These are phyloP conservation scores for Plasmopara muralis DNA, from an alignment of 352 stramenopile genomes.

Conservation along the genomic window DNA sequence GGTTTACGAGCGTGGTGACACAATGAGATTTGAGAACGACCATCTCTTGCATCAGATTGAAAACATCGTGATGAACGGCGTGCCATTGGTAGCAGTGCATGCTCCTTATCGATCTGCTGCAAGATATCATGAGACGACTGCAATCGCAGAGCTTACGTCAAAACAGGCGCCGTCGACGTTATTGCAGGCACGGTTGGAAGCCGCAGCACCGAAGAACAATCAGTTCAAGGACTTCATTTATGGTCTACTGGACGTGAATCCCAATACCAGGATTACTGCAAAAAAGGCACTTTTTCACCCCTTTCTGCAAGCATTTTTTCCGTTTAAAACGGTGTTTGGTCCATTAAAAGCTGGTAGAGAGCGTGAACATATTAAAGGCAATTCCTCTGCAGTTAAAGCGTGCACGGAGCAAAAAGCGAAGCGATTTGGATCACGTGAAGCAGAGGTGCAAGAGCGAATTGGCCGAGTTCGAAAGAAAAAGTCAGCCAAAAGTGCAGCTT, in stretches of 20 bases:
- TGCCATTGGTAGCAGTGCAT: constrained; percentile 18
- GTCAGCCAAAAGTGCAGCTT: constrained; percentile 11
- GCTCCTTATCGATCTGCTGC: constrained; percentile 26
- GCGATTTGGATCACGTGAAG: constrained; percentile 5
- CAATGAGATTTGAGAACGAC: constrained; percentile 22
- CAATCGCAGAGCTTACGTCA: constrained; percentile 1
- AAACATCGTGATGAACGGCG: constrained; percentile 23
- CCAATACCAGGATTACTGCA: constrained; percentile 35
- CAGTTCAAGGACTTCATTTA: constrained; percentile 52
- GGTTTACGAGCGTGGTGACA: constrained; percentile 9
- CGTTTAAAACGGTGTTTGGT: constrained; percentile 53
- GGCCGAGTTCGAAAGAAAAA: constrained; percentile 14
- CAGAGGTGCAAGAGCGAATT: not conserved
- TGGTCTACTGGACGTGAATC: constrained; percentile 44
- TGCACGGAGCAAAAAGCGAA: constrained; percentile 16
- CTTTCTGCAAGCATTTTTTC: constrained; percentile 64
- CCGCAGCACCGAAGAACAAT: constrained; percentile 16
- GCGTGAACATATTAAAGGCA: not conserved
- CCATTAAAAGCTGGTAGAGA: constrained; percentile 7
- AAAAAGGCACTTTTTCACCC: constrained; percentile 53
- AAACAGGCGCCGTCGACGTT: constrained; percentile 2
- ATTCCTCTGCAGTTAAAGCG: constrained; percentile 3
- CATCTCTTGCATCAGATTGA: constrained; percentile 46
- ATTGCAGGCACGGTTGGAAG: constrained; percentile 28
- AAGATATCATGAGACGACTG: constrained; percentile 13